Evolutionary conservation across 2,329 filamentous ascomycete species (phyloP).

Genomic region (Setomelanomma holmii): DNA sequence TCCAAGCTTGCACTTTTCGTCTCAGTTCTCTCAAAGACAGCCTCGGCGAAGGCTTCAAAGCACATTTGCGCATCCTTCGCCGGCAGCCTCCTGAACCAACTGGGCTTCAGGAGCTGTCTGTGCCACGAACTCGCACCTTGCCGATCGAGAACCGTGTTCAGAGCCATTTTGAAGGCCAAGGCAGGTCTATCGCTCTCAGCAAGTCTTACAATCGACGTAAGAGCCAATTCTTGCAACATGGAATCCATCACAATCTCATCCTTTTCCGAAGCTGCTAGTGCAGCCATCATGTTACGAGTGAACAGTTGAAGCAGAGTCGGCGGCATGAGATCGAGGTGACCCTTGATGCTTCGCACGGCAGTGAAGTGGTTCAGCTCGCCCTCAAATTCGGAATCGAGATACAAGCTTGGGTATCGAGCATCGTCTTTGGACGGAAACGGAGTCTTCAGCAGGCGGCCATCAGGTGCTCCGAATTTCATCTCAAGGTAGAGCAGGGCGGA

Average conservation of each 20-base stretch:
- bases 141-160: constrained; percentile 38
- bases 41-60: constrained; percentile 35
- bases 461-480: constrained; percentile 17
- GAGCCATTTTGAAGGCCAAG: constrained; percentile 35
- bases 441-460: constrained; percentile 25
- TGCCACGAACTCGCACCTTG: constrained; percentile 54
- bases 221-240: constrained; percentile 32
- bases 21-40: constrained; percentile 39
- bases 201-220: constrained; percentile 31
- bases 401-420: constrained; percentile 42
- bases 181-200: constrained; percentile 39
- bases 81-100: constrained; percentile 44
- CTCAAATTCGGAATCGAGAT: constrained; percentile 43
- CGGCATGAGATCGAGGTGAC: constrained; percentile 25
- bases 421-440: constrained; percentile 33
- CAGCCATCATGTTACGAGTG: constrained; percentile 16
- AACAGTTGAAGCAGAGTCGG: constrained; percentile 23
- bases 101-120: constrained; percentile 40
- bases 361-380: constrained; percentile 4
- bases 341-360: constrained; percentile 8
- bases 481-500: constrained; percentile 44
- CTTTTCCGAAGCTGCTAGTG: constrained; percentile 6
- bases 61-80: constrained; percentile 37
- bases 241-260: constrained; percentile 9
- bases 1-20: constrained; percentile 4